These are phyloP conservation scores for Yamadazyma dushanensis DNA, from an alignment of 1,139 yeast genomes.

Conservation along the genomic window DNA sequence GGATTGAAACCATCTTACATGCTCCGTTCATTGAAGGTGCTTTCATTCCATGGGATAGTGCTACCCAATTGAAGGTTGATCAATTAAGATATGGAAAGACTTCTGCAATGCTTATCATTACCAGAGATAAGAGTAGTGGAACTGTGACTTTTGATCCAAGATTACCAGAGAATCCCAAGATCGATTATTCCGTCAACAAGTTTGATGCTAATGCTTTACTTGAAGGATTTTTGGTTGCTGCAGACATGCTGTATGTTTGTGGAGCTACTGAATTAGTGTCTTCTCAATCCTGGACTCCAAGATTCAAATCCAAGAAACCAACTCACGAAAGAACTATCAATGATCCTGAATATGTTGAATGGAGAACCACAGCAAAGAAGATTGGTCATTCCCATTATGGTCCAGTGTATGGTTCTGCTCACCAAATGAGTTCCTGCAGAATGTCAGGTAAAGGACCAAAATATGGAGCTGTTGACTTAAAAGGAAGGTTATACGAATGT, in stretches of 20 bases:
- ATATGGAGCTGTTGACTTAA: conserved; percentile 49
- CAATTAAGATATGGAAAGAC: conserved; percentile 41
- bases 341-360: conserved; percentile 48
- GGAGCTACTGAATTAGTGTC: conserved; percentile 51
- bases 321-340: conserved; percentile 38
- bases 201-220: conserved; percentile 46
- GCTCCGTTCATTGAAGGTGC: conserved; percentile 42
- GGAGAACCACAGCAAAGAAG: conserved; percentile 37
- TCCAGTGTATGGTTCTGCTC: conserved; percentile 52
- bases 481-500: conserved; percentile 55
- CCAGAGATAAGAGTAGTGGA: conserved; percentile 51
- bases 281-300: conserved; percentile 39
- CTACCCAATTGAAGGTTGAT: conserved; percentile 34
- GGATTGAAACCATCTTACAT: conserved; percentile 52
- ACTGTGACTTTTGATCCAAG: conserved; percentile 34
- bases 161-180: conserved; percentile 34
- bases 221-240: conserved; percentile 40
- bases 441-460: conserved; percentile 51
- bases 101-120: conserved; percentile 45
- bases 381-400: conserved; percentile 30
- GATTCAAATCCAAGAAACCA: conserved; percentile 41
- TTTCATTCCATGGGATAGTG: conserved; percentile 47
- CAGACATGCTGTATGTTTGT: conserved; percentile 51
- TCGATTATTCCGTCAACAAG: conserved; percentile 44
- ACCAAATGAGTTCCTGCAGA: conserved; percentile 61